Evolutionary conservation across 2,329 filamentous ascomycete genomes (phyloP).

Genomic region (Venturia asperata): DNA sequence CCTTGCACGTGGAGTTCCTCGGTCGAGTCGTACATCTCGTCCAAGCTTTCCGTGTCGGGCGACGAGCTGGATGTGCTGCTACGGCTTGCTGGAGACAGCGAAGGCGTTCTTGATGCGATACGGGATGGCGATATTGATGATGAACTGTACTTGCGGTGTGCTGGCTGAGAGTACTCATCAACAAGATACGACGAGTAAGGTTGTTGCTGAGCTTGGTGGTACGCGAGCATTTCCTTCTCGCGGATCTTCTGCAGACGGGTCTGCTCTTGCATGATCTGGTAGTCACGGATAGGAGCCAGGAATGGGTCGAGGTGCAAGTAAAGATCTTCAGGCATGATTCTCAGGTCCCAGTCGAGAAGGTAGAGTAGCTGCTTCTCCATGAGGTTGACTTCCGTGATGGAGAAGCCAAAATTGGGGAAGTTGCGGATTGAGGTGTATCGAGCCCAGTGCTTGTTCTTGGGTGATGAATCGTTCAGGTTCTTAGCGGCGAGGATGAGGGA

Average conservation of each 20-base stretch:
- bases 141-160: conserved; percentile 23
- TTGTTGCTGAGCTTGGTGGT: conserved; percentile 32
- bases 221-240: conserved; percentile 32
- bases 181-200: conserved; percentile 31
- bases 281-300: conserved; percentile 71
- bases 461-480: conserved; percentile 96
- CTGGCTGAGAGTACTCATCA: conserved; percentile 23
- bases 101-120: conserved; percentile 22
- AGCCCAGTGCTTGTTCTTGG: conserved; percentile 99
- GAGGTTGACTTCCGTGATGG: conserved; percentile 89
- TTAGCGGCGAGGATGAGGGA: conserved; percentile 82
- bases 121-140: conserved; percentile 28
- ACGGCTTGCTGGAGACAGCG: conserved; percentile 23
- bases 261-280: conserved; percentile 47
- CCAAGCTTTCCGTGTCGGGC: conserved; percentile 30
- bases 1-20: conserved; percentile 31
- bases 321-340: conserved; percentile 77
- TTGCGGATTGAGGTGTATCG: conserved; percentile 75
- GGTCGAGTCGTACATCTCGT: conserved; percentile 25
- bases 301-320: conserved; percentile 83
- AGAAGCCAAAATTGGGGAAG: conserved; percentile 79
- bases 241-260: conserved; percentile 38
- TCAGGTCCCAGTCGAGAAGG: conserved; percentile 88
- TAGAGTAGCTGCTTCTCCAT: conserved; percentile 99
- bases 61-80: conserved; percentile 32